Conservation (phyloP, 768 basidiomycete genomes). For the Lactarius indigo region DNA sequence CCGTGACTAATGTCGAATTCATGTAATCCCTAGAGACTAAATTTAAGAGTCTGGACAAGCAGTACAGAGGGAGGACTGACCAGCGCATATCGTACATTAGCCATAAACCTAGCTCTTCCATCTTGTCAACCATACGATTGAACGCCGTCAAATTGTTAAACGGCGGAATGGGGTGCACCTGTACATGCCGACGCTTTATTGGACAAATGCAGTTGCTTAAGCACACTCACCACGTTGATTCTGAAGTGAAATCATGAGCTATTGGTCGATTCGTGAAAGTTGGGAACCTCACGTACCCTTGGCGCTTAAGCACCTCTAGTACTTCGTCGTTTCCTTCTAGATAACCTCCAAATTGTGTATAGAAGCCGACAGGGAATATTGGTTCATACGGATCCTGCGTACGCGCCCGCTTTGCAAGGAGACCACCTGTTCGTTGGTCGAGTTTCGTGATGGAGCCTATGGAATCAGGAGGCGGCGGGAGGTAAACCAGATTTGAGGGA, state of each 20-base stretch:
- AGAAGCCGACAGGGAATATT: conserved; percentile 71
- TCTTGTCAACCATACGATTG: conserved; percentile 56
- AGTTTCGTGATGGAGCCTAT: conserved; percentile 44
- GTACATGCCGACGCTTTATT: background rate
- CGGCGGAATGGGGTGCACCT: conserved; percentile 70
- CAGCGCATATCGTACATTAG: conserved; percentile 83
- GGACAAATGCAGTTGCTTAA: background rate
- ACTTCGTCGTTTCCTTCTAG: conserved; percentile 49
- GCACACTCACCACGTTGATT: conserved; percentile 37
- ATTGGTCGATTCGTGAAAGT: conserved; percentile 12
- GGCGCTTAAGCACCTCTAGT: conserved; percentile 53
- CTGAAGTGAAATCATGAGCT: conserved; percentile 29
- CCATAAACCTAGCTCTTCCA: conserved; percentile 67
- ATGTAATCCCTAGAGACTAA: conserved; percentile 48
- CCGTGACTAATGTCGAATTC: conserved; percentile 57
- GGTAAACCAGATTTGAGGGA: conserved; percentile 37
- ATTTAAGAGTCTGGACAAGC: background rate
- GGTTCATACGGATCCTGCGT: conserved; percentile 32
- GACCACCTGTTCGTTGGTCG: conserved; percentile 44
- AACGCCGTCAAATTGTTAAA: conserved; percentile 59
- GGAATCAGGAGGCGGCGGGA: conserved; percentile 36
- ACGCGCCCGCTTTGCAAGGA: conserved; percentile 38
- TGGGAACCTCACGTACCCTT: conserved; percentile 40
- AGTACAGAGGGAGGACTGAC: conserved; percentile 30
- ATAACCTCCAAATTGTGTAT: conserved; percentile 56